Conservation (phyloP, 179 eudicot genomes). For the Beta macrorhiza region DNA sequence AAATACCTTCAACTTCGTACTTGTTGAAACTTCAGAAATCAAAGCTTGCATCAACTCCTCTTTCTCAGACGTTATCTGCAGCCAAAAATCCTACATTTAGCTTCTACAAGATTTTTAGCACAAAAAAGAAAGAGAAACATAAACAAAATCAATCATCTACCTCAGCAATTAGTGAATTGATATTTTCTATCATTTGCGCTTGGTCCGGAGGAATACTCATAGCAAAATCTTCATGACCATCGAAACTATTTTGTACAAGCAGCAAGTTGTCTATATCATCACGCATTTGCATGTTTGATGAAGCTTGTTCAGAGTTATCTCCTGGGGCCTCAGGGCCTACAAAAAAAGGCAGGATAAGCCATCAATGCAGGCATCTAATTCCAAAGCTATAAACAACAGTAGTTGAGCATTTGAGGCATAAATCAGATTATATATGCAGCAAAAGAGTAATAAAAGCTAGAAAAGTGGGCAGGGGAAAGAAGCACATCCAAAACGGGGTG, state of each 20-base stretch:
- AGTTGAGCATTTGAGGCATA: not conserved
- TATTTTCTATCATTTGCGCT: conserved; percentile 68
- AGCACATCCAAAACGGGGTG: not conserved
- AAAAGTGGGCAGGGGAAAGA: not conserved
- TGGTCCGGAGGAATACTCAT: conserved; percentile 77
- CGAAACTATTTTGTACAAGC: conserved; percentile 38
- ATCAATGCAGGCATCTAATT: not conserved
- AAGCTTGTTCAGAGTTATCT: conserved; percentile 28
- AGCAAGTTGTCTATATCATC: conserved; percentile 36
- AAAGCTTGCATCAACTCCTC: conserved; percentile 72
- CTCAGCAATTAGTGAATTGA: conserved; percentile 76
- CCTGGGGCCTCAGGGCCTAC: conserved; percentile 22
- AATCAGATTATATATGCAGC: not conserved
- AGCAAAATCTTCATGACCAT: conserved; percentile 47
- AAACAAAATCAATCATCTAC: conserved; percentile 36
- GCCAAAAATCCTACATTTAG: conserved; percentile 17
- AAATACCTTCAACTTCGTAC: conserved; percentile 70
- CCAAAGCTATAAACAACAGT: too few species aligned
- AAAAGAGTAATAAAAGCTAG: not conserved
- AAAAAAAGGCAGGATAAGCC: not conserved
- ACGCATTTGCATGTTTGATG: conserved; percentile 37
- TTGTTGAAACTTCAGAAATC: conserved; percentile 53
- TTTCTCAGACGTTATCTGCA: conserved; percentile 78
- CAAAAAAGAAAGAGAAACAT: not conserved
- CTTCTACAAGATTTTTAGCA: not conserved